Base-by-base conservation (phyloP, 1,284 basidiomycete genomes). In the Rhodofomes roseus region DNA sequence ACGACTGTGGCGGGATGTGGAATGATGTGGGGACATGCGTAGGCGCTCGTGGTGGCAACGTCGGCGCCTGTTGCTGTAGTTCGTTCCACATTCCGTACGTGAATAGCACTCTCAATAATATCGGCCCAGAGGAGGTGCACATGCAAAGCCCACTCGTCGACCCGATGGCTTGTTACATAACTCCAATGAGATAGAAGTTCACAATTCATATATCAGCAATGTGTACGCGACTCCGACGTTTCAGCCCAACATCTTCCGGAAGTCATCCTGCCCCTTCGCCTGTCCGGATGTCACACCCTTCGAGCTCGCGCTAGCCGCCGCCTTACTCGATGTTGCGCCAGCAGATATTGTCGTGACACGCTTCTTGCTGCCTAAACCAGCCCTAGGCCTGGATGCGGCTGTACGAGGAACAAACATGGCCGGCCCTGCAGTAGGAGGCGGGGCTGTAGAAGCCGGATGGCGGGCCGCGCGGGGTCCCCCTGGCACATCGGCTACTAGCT, bases 211-310 rank as follows among this genome's bases (percentile, higher is more conserved):
- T 23, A 27, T 31, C 12, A 3, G 25, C 46, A 48, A 7, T n/a
- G 23, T 22, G 3, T 27, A 25, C n/a, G 16, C 14, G 25, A 12
- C 6, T 7, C 11, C 22, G 8, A 31, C 29, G 6, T n/a, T 18
- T 52, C 50, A 52, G 8, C 65, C 60, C 57, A 93, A 70, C 87
- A 93, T 89, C 70, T 86, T 91, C 61, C 90, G 79, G 68, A 93
- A 93, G 68, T 92, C 90, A 65, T 92, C 86, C 71, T 93, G 90
- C 2, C 83, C 84, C 71, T 86, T 81, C 58, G 65, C 83, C 51
- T 66, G 73, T 61, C 68, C 63, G 48, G 55, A 57, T 54, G 66
- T 62, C 50, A 66, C 31, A 18, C 59, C 43, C n/a, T 66, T 56
- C 40, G 55, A 39, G 41, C 53, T 41, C 34, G 58, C 50, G 8